Evolutionary conservation across 1,284 basidiomycete genomes (phyloP).

Genomic region (Puccinia triticina): DNA sequence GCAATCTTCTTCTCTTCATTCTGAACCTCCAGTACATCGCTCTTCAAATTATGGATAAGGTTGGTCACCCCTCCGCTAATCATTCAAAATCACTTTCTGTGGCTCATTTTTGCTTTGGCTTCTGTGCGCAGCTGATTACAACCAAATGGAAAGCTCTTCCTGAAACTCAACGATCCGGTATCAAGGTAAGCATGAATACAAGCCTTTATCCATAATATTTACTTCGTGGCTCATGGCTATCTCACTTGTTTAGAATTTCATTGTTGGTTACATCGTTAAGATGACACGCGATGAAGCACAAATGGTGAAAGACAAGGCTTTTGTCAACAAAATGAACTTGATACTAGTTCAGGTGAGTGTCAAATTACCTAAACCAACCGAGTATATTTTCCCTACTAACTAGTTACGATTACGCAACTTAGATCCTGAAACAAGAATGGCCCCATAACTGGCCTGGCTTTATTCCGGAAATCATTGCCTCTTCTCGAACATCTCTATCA

Average conservation of each 20-base stretch:
- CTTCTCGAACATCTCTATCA: constrained; percentile 91
- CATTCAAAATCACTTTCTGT: neutral
- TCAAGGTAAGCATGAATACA: constrained; percentile 37
- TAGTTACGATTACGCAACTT: neutral
- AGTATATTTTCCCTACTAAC: neutral
- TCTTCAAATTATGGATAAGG: constrained; percentile 84
- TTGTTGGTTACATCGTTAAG: constrained; percentile 90
- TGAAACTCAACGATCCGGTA: constrained; percentile 77
- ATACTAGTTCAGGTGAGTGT: constrained; percentile 74
- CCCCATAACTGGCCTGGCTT: constrained; percentile 99
- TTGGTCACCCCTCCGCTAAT: constrained; percentile 1
- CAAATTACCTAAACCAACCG: neutral
- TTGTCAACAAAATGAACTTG: constrained; percentile 94
- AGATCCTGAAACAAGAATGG: constrained; percentile 99
- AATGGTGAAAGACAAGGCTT: constrained; percentile 90
- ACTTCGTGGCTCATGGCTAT: neutral
- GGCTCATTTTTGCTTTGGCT: neutral
- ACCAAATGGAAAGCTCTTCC: constrained; percentile 96
- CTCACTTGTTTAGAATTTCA: constrained; percentile 73
- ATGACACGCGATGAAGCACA: constrained; percentile 83
- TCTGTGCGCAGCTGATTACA: constrained; percentile 70
- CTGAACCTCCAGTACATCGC: constrained; percentile 66
- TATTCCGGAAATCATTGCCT: constrained; percentile 95
- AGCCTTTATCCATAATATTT: neutral
- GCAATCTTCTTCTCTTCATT: constrained; percentile 15